Conservation (phyloP, 164 flowering plant genomes). For the Macadamia tetraphylla region DNA sequence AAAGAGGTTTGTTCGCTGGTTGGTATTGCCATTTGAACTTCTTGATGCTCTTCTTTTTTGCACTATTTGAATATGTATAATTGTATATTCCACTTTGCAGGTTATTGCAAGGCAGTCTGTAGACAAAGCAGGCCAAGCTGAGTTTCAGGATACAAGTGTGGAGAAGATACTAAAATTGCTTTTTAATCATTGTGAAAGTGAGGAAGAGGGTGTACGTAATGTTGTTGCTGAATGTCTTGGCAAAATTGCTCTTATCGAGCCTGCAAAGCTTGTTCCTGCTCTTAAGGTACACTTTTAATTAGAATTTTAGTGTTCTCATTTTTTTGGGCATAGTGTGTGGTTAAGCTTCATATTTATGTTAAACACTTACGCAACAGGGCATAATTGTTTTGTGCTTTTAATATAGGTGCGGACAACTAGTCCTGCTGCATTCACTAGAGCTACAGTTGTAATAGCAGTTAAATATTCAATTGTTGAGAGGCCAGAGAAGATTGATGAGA, state of each 20-base stretch:
- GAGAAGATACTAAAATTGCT: conserved; percentile 85
- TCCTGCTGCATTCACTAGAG: conserved; percentile 91
- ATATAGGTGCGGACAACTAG: conserved; percentile 68
- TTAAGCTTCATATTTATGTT: too few species aligned
- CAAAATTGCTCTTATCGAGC: conserved; percentile 95
- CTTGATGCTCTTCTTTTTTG: neutral
- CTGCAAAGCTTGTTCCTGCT: conserved; percentile 89
- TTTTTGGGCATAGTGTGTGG: too few species aligned
- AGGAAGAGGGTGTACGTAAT: conserved; percentile 99
- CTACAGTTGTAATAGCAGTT: conserved; percentile 90
- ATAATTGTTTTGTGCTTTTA: neutral
- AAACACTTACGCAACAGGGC: neutral
- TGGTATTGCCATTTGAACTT: neutral
- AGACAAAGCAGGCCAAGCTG: conserved; percentile 60
- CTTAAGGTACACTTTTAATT: conserved; percentile 59
- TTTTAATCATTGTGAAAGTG: conserved; percentile 98
- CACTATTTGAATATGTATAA: neutral
- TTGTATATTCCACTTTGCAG: conserved; percentile 33
- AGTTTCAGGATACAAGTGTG: conserved; percentile 86
- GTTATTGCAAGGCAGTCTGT: conserved; percentile 97
- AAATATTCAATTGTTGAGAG: conserved; percentile 96
- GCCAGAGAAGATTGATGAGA: conserved; percentile 91
- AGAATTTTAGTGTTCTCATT: neutral
- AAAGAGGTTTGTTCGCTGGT: conserved; percentile 64
- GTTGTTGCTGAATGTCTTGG: conserved; percentile 99